phyloP scores from a whole-genome alignment of 352 stramenopile species.

The Elongisporangium prolatum region DNA sequence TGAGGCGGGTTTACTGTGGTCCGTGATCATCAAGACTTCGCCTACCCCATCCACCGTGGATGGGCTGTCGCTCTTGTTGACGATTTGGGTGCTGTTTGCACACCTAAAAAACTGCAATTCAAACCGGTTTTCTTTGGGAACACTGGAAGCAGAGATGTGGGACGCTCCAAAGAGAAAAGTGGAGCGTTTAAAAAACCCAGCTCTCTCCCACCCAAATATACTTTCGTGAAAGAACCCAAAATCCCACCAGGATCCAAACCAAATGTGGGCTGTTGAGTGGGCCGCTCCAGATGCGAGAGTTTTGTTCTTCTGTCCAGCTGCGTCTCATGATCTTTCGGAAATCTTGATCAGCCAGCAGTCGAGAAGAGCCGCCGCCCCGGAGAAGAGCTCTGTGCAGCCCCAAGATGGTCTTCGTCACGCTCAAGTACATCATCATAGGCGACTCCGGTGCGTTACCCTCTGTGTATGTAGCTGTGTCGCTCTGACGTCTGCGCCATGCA shows the following conservation, averaged over 20 bases:
- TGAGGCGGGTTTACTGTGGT: no score
- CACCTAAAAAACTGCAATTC: no score
- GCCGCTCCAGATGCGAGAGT: background rate
- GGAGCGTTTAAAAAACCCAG: no score
- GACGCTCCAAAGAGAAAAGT: background rate
- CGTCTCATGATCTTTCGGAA: background rate
- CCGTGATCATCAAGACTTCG: no score
- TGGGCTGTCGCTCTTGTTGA: no score
- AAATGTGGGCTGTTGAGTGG: background rate
- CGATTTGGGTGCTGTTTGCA: no score
- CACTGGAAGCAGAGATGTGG: background rate
- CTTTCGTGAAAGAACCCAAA: background rate
- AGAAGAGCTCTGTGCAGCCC: background rate
- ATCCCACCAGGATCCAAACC: background rate
- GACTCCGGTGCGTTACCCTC: conserved; percentile 50
- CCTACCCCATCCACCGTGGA: no score
- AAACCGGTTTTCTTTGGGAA: no score
- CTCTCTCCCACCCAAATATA: no score
- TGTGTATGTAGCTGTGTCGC: background rate
- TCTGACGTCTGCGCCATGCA: background rate
- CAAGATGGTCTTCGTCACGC: conserved; percentile 82
- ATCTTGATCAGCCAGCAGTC: conserved; percentile 3
- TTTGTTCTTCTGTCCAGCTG: background rate
- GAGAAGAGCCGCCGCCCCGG: background rate
- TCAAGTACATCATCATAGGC: conserved; percentile 90